Conservation (phyloP, 2,329 filamentous ascomycete genomes). For the Penicillium sp. region DNA sequence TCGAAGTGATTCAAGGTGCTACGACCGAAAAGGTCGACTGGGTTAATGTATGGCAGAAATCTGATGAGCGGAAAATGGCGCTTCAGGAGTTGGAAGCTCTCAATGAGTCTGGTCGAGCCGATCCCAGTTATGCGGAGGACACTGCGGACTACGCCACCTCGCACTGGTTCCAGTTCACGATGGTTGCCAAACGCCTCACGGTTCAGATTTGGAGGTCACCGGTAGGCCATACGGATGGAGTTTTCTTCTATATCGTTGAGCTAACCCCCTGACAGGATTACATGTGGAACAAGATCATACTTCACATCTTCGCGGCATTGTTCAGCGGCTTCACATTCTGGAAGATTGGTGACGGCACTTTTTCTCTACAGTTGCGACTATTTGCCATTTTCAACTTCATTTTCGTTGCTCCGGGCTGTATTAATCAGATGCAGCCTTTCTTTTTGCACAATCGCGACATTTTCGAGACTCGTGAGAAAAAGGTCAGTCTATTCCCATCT, state of each 20-base stretch:
- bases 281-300: constrained; percentile 48
- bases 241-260: too few species aligned
- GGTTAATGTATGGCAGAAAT: constrained; percentile 34
- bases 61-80: constrained; percentile 27
- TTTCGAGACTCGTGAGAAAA: constrained; percentile 59
- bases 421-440: constrained; percentile 59
- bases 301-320: constrained; percentile 55
- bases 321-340: constrained; percentile 64
- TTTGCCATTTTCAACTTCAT: constrained; percentile 65
- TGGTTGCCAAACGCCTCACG: constrained; percentile 35
- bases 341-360: constrained; percentile 54
- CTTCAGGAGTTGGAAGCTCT: constrained; percentile 27
- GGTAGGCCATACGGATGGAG: constrained; percentile 12
- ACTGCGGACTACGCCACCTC: constrained; percentile 39
- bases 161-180: constrained; percentile 40
- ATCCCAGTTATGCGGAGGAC: constrained; percentile 30
- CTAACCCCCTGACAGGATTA: constrained; percentile 33
- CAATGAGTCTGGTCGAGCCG: constrained; percentile 20
- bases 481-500: constrained; percentile 27
- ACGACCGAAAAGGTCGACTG: constrained; percentile 26
- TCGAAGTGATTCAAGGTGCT: constrained; percentile 37
- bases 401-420: constrained; percentile 58
- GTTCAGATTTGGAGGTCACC: constrained; percentile 36
- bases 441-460: constrained; percentile 58
- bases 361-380: constrained; percentile 54